Evolutionary conservation across 768 basidiomycete genomes (phyloP), one percentile per base, ranked within the genome.

Genomic region (Arthromyces matolae): DNA sequence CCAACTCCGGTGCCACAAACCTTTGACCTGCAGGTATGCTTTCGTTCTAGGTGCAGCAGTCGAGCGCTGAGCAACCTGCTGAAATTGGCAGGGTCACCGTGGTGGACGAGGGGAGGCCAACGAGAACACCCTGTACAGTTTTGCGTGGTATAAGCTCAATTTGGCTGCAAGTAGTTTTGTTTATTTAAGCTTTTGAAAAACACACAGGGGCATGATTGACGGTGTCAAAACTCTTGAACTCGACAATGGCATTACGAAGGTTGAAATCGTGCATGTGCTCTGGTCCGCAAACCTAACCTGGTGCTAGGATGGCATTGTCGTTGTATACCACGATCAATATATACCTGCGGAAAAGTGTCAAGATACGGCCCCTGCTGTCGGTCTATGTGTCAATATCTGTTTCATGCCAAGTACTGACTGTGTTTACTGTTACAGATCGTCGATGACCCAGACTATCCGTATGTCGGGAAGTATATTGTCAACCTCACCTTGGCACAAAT

Each of bases 251-350:
- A 75, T 89, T 48, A 87, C 87, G 7, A 79, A 77, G 71, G 86
- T 81, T 44, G 55, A 63, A 16, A 23, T 56, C 8, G 10, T 6
- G 9, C 8, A 29, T 32, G n/a, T 23, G 22, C 10, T 19, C 5
- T 4, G 22, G 13, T 13, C 24, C 24, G 23, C 13, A 31, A 24
- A 33, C 19, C 23, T 45, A n/a, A 25, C 27, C 22, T 29, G n/a
- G 25, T 5, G 23, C 32, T 40, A 88, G 86, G 89, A 92, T 60
- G 86, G 84, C 10, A 75, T 76, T 39, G 81, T 86, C 13, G 72
- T 92, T 33, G 85, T 91, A 12, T 90, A 85, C 84, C 89, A 92
- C 56, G 89, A 92, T 64, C 80, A 83, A 63, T 67, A 69, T 34
- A 84, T 92, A 51, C 61, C 65, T 3, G 54, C 77, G 3, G 71